Evolutionary conservation across 2,329 filamentous ascomycete genomes (phyloP).

Genomic region (Epichloe scottii): DNA sequence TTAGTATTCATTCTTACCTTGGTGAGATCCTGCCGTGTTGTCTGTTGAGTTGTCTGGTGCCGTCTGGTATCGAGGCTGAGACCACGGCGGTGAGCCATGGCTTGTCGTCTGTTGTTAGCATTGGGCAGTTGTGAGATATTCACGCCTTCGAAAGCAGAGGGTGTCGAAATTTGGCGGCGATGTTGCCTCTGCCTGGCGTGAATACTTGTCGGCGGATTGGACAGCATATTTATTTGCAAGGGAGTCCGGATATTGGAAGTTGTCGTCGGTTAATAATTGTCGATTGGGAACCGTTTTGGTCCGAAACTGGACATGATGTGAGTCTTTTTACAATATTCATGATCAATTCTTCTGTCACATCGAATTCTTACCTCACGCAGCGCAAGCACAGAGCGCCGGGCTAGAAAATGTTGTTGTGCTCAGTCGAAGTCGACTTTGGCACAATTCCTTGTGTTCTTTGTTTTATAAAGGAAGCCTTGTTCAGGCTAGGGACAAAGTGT

Average conservation of each 20-base stretch:
- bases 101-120: slow-evolving; percentile 27
- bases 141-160: slow-evolving; percentile 61
- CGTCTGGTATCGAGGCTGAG: slow-evolving; percentile 69
- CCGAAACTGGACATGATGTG: slow-evolving; percentile 25
- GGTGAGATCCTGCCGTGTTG: slow-evolving; percentile 20
- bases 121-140: slow-evolving; percentile 55
- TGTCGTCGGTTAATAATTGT: slow-evolving; percentile 38
- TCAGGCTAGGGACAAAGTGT: slow-evolving; percentile 16
- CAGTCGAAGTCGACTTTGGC: slow-evolving; percentile 34
- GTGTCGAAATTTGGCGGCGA: slow-evolving; percentile 79
- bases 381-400: slow-evolving; percentile 73
- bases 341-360: background rate
- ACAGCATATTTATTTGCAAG: slow-evolving; percentile 65
- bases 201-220: slow-evolving; percentile 59
- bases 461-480: slow-evolving; percentile 16
- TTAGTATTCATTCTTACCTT: slow-evolving; percentile 43
- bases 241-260: slow-evolving; percentile 48
- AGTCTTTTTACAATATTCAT: background rate
- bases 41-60: slow-evolving; percentile 29
- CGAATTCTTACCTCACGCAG: slow-evolving; percentile 59
- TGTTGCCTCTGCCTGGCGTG: slow-evolving; percentile 48
- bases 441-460: slow-evolving; percentile 6
- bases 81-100: slow-evolving; percentile 60
- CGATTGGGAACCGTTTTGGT: slow-evolving; percentile 36
- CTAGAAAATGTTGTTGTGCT: slow-evolving; percentile 35